Evolutionary conservation across 2,329 filamentous ascomycete genomes (phyloP).

Genomic region (Colletotrichum kahawae): DNA sequence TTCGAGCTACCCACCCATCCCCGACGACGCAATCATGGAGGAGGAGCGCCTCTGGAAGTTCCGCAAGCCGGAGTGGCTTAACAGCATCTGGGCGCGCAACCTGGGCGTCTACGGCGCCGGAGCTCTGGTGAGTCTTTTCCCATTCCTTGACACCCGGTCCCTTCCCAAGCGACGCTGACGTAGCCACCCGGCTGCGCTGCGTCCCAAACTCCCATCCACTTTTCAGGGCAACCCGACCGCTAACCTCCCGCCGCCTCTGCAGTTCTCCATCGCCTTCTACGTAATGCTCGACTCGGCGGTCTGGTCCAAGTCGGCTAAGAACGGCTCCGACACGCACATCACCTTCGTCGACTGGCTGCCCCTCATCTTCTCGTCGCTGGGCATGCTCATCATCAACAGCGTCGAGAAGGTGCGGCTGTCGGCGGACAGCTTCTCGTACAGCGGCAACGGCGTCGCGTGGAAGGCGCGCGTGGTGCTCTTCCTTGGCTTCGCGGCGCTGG

Average conservation of each 20-base stretch:
- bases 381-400: slow-evolving; percentile 75
- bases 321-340: slow-evolving; percentile 66
- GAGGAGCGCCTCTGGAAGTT: slow-evolving; percentile 74
- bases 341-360: slow-evolving; percentile 74
- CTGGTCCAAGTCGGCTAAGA: slow-evolving; percentile 66
- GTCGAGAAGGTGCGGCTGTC: slow-evolving; percentile 71
- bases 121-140: slow-evolving; percentile 57
- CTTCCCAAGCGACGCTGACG: neutral
- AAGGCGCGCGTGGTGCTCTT: slow-evolving; percentile 73
- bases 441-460: slow-evolving; percentile 68
- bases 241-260: slow-evolving; percentile 1
- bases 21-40: slow-evolving; percentile 49
- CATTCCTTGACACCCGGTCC: neutral
- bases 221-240: neutral
- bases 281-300: slow-evolving; percentile 71
- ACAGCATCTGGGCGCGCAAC: slow-evolving; percentile 67
- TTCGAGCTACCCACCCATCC: neutral
- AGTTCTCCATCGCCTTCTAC: slow-evolving; percentile 75
- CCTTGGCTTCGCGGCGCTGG: slow-evolving; percentile 68
- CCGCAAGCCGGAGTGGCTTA: slow-evolving; percentile 69
- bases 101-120: slow-evolving; percentile 68
- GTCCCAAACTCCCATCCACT: neutral
- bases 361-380: slow-evolving; percentile 68
- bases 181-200: neutral
- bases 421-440: slow-evolving; percentile 67